Evolutionary conservation across 2,329 filamentous ascomycete species (phyloP).

Genomic region (Monilinia fructicola): DNA sequence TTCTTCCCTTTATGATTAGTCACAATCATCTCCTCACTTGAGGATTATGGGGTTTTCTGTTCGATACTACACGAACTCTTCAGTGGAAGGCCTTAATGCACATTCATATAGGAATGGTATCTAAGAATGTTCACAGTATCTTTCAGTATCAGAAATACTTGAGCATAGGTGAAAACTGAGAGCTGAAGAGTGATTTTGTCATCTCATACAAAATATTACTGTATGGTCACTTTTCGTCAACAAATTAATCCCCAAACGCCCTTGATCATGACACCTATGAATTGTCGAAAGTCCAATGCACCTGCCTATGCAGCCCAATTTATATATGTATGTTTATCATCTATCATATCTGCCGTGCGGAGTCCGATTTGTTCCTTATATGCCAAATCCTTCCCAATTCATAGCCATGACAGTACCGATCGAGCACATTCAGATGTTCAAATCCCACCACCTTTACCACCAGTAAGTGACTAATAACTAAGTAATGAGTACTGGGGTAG

Average conservation of each 20-base stretch:
- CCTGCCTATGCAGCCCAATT: not conserved
- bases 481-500: no score
- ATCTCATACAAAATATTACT: not conserved
- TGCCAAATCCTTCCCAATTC: not conserved
- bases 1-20: not conserved
- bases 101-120: not conserved
- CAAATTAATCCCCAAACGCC: constrained; percentile 1
- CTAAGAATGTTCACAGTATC: not conserved
- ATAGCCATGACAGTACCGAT: not conserved
- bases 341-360: not conserved
- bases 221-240: not conserved
- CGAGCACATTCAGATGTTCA: constrained; percentile 1
- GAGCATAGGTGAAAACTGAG: not conserved
- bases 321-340: constrained; percentile 3
- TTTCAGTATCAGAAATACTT: not conserved
- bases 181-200: not conserved
- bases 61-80: not conserved
- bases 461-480: not conserved
- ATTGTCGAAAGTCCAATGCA: not conserved
- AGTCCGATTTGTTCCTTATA: not conserved
- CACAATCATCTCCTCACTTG: not conserved
- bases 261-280: not conserved
- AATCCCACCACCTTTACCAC: constrained; percentile 17
- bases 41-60: not conserved
- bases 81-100: not conserved